A percentile compares a stretch with the other conserved stretches of the same genome.
phyloP scores from a whole-genome alignment of 1,284 basidiomycete species.

The Leccinum subrobustum region DNA sequence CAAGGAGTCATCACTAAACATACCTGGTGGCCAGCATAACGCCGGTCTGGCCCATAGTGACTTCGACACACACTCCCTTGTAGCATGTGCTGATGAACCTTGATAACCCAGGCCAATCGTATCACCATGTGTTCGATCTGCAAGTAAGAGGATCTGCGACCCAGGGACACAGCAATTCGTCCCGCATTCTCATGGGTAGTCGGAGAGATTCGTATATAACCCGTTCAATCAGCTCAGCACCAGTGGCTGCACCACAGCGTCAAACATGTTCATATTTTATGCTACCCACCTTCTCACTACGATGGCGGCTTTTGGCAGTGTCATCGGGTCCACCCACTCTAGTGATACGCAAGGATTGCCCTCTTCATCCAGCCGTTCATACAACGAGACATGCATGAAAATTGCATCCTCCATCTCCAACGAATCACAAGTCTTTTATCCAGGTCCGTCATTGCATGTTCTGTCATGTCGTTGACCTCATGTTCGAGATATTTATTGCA shows the following conservation, averaged over 20 bases:
- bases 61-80: not conserved
- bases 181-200: not conserved
- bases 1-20: too few relatives aligned
- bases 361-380: not conserved
- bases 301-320: not conserved
- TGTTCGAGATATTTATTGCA: not conserved
- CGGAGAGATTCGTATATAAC: not conserved
- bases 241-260: not conserved
- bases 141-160: not conserved
- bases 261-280: not conserved
- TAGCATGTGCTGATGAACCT: not conserved
- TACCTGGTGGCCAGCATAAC: too few relatives aligned
- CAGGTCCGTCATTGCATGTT: not conserved
- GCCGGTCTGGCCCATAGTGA: not conserved
- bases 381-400: not conserved
- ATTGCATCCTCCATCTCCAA: not conserved
- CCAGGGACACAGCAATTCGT: not conserved
- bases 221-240: not conserved
- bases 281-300: not conserved
- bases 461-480: not conserved
- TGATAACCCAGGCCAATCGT: not conserved
- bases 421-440: not conserved
- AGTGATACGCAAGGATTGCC: not conserved
- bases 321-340: not conserved
- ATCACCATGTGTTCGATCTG: not conserved